These are phyloP conservation scores for Phytophthora chlamydospora DNA, from an alignment of 352 stramenopile species.

Conservation along the genomic window DNA sequence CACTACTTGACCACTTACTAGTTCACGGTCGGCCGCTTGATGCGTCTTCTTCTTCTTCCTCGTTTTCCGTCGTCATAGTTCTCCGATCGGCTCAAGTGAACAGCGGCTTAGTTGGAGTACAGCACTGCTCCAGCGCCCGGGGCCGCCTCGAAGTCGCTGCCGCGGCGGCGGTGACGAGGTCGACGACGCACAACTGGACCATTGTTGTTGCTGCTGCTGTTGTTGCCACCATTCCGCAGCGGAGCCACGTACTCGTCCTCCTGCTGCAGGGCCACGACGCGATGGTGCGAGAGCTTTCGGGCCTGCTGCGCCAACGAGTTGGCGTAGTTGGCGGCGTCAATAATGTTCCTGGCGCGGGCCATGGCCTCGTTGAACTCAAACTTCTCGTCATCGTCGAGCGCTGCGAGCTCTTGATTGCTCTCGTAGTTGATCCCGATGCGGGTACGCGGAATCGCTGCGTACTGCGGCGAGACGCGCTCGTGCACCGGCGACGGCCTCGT, in stretches of 20 bases:
- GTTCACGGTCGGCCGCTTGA: constrained; percentile 28
- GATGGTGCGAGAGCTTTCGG: constrained; percentile 70
- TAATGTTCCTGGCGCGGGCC: constrained; percentile 59
- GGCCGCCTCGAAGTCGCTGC: constrained; percentile 21
- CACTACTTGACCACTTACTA: constrained; percentile 36
- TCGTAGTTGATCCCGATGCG: constrained; percentile 28
- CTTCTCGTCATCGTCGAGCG: constrained; percentile 8
- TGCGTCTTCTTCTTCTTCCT: constrained; percentile 11
- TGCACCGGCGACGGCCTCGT: constrained; percentile 10
- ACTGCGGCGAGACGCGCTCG: constrained; percentile 15
- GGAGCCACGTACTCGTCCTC: constrained; percentile 55
- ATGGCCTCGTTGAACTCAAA: constrained; percentile 59
- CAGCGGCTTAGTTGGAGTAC: constrained; percentile 32
- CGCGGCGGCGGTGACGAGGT: constrained; percentile 30
- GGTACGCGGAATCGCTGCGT: constrained; percentile 24
- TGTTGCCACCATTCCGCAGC: constrained; percentile 29
- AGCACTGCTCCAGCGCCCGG: constrained; percentile 27
- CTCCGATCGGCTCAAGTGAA: constrained; percentile 19
- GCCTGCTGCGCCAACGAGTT: constrained; percentile 77
- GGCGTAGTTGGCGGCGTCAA: constrained; percentile 63
- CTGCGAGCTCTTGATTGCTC: constrained; percentile 19
- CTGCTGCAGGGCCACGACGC: constrained; percentile 67
- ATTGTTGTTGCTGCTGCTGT: constrained; percentile 36
- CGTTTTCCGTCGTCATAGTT: constrained; percentile 24
- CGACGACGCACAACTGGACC: constrained; percentile 28